Percentiles rank a stretch among this genome's conserved stretches.
Conservation (phyloP, 2,329 filamentous ascomycete species). For the Graphilbum ipis-grandicollis region DNA sequence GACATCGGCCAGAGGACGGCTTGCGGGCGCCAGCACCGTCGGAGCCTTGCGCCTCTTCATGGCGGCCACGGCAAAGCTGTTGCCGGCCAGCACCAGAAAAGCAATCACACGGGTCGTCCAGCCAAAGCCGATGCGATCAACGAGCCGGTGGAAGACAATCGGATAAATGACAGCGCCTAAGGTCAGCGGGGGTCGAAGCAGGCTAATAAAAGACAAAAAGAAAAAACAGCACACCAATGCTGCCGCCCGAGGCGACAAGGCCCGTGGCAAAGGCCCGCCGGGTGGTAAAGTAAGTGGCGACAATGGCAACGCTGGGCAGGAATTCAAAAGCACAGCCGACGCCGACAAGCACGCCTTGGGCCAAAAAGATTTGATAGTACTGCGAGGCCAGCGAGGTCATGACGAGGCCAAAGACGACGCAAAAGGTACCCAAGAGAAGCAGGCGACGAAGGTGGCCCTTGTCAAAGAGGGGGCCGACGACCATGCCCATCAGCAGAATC, state of each 20-base stretch:
- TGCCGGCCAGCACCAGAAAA: constrained; percentile 4
- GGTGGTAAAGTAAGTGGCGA: constrained; percentile 21
- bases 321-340: constrained; percentile 22
- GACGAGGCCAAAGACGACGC: constrained; percentile 29
- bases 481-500: constrained; percentile 21
- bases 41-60: constrained; percentile 1
- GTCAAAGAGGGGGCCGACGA: constrained; percentile 29
- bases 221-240: constrained; percentile 22
- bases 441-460: constrained; percentile 24
- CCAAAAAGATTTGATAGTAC: constrained; percentile 24
- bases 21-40: constrained; percentile 1
- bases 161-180: constrained; percentile 22
- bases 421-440: constrained; percentile 20
- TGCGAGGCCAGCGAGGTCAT: constrained; percentile 18
- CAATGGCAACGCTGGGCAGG: constrained; percentile 20
- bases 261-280: constrained; percentile 24
- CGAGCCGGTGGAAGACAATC: constrained; percentile 2
- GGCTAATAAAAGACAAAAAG: constrained; percentile 13
- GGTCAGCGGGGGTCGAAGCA: constrained; percentile 9
- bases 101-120: constrained; percentile 6
- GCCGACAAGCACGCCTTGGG: constrained; percentile 24
- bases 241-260: constrained; percentile 22
- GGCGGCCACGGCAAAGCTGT: constrained; percentile 1
- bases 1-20: too few species aligned
- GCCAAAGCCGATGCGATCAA: constrained; percentile 3